A percentile compares a stretch with the other conserved stretches of the same genome.
Evolutionary conservation across 2,329 filamentous ascomycete species (phyloP).

Genomic region (Thelonectria discophora): DNA sequence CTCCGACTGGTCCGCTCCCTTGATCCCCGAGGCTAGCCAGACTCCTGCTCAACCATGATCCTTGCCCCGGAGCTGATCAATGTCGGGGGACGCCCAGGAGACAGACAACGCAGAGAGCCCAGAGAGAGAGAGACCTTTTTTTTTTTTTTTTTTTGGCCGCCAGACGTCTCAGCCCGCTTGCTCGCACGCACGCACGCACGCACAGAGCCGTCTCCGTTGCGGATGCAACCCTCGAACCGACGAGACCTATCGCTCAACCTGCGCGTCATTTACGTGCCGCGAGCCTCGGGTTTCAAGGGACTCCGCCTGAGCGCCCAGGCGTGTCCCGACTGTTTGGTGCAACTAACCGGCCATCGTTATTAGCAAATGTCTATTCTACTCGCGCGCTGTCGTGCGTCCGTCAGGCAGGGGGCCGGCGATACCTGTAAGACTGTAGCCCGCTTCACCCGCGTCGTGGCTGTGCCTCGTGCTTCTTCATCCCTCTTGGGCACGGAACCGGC

Average conservation of each 20-base stretch:
- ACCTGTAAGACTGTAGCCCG: constrained; percentile 22
- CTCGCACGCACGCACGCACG: constrained; percentile 16
- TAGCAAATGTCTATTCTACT: constrained; percentile 8
- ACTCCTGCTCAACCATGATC: constrained; percentile 27
- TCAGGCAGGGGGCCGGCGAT: constrained; percentile 19
- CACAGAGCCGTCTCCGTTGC: constrained; percentile 13
- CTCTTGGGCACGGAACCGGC: constrained; percentile 24
- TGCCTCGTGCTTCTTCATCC: constrained; percentile 31
- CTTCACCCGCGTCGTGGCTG: constrained; percentile 34
- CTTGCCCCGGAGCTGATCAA: constrained; percentile 32
- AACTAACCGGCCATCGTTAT: not conserved
- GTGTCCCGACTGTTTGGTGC: constrained; percentile 34
- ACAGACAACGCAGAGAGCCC: constrained; percentile 1
- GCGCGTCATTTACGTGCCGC: constrained; percentile 39
- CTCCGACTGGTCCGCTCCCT: constrained; percentile 28
- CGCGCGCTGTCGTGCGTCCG: constrained; percentile 22
- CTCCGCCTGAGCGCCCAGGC: constrained; percentile 14
- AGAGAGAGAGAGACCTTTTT: too few species aligned
- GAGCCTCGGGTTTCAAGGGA: constrained; percentile 19
- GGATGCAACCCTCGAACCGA: constrained; percentile 14
- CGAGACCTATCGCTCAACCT: constrained; percentile 25
- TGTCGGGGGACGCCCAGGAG: constrained; percentile 21
- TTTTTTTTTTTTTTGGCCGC: too few species aligned
- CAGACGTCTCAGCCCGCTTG: too few species aligned
- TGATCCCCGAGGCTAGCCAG: constrained; percentile 33